phyloP scores from a whole-genome alignment of 371 early-diverging fungal genomes.

The Lichtheimia corymbifera region DNA sequence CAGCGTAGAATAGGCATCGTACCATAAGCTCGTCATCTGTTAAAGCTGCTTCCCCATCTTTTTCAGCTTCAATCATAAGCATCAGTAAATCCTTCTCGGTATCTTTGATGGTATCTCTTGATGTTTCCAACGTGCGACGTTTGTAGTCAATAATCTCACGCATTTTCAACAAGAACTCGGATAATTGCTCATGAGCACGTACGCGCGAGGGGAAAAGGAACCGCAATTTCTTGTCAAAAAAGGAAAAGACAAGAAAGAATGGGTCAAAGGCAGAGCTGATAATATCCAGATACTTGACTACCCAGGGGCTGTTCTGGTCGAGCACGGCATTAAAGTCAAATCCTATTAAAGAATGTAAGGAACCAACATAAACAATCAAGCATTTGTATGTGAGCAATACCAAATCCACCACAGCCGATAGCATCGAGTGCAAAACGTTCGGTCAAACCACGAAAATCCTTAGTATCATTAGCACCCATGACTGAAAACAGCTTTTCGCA shows the following conservation, averaged over 20 bases:
- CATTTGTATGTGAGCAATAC: background rate
- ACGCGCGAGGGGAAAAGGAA: slow-evolving; percentile 5
- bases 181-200: background rate
- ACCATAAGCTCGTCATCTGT: slow-evolving; percentile 22
- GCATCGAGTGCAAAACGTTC: slow-evolving; percentile 29
- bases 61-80: slow-evolving; percentile 42
- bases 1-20: background rate
- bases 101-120: slow-evolving; percentile 16
- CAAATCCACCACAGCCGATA: slow-evolving; percentile 36
- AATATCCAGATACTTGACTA: slow-evolving; percentile 3
- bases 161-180: slow-evolving; percentile 4
- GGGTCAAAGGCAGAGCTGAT: background rate
- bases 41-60: slow-evolving; percentile 12
- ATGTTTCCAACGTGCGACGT: slow-evolving; percentile 8
- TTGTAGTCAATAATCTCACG: slow-evolving; percentile 2
- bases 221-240: background rate
- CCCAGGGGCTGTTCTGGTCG: slow-evolving; percentile 10
- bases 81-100: slow-evolving; percentile 46
- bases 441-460: slow-evolving; percentile 22
- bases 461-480: background rate
- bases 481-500: slow-evolving; percentile 27
- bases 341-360: background rate
- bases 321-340: slow-evolving; percentile 15
- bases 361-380: background rate
- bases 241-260: background rate